phyloP scores from a whole-genome alignment of 768 basidiomycete species.

The Trametes maxima region DNA sequence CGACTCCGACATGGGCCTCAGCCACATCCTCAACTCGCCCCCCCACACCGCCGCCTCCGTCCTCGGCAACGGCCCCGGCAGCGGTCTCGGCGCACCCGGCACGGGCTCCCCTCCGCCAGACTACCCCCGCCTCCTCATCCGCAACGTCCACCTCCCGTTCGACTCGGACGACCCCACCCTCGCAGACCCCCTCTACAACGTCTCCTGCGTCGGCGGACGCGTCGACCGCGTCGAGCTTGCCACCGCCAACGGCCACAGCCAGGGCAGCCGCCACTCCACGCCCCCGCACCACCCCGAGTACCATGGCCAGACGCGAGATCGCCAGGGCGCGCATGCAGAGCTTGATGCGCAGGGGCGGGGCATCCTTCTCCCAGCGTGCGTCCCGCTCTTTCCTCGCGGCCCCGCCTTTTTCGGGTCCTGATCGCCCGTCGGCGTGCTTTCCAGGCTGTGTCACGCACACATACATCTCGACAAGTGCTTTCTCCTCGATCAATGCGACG shows the following conservation, averaged over 20 bases:
- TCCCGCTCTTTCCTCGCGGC: constrained; percentile 4
- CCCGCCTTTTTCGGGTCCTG: neutral
- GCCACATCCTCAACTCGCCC: neutral
- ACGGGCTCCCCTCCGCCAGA: neutral
- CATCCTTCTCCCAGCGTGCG: constrained; percentile 30
- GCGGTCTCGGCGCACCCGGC: neutral
- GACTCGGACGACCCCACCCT: constrained; percentile 16
- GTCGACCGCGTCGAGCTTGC: constrained; percentile 23
- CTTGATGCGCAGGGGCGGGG: constrained; percentile 27
- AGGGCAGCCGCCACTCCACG: constrained; percentile 16
- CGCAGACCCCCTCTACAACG: constrained; percentile 23
- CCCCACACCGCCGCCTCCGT: neutral
- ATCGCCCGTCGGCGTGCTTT: neutral
- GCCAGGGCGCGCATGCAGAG: constrained; percentile 10
- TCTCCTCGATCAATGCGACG: constrained; percentile 56
- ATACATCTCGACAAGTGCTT: constrained; percentile 74
- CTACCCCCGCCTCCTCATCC: constrained; percentile 23
- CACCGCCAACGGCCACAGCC: constrained; percentile 13
- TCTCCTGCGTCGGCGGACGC: constrained; percentile 20
- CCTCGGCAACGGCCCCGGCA: neutral
- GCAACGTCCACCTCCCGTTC: constrained; percentile 25
- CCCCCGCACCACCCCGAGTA: constrained; percentile 19
- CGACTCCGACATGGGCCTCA: constrained; percentile 23
- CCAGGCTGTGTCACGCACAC: constrained; percentile 60
- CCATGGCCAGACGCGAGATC: neutral